These are phyloP conservation scores for Arabidopsis suecica DNA, from an alignment of 345 rosid genomes.

Conservation along the genomic window DNA sequence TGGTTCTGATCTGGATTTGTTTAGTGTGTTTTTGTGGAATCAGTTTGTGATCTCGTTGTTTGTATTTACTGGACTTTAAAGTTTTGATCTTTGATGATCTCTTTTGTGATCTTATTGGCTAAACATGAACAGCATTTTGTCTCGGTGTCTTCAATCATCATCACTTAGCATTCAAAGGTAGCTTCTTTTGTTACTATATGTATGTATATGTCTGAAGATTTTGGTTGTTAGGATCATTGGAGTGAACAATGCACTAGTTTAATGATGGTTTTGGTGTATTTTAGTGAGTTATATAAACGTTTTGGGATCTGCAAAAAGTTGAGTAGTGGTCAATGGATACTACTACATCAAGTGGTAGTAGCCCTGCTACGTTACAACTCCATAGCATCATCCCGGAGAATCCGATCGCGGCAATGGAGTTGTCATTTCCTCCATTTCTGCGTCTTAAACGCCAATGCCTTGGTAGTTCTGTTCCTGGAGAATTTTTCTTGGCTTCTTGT, in stretches of 20 bases:
- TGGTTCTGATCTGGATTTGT: slow-evolving; percentile 40
- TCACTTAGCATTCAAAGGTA: slow-evolving; percentile 32
- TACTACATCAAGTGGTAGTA: slow-evolving; percentile 37
- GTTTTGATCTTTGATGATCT: slow-evolving; percentile 31
- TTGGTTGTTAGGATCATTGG: background rate
- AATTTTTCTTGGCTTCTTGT: slow-evolving; percentile 36
- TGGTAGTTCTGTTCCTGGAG: slow-evolving; percentile 43
- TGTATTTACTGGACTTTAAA: slow-evolving; percentile 2
- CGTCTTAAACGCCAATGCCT: slow-evolving; percentile 37
- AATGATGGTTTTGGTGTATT: slow-evolving; percentile 18
- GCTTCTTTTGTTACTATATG: slow-evolving; percentile 17
- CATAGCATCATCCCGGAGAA: slow-evolving; percentile 35
- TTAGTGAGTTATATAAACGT: slow-evolving; percentile 15
- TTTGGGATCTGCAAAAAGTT: slow-evolving; percentile 28
- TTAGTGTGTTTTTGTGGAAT: background rate
- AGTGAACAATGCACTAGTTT: slow-evolving; percentile 40
- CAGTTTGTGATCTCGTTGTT: slow-evolving; percentile 21
- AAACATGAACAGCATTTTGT: slow-evolving; percentile 32
- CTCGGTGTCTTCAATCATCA: slow-evolving; percentile 2
- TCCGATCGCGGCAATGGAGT: slow-evolving; percentile 19
- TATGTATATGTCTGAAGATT: slow-evolving; percentile 8
- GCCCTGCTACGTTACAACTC: slow-evolving; percentile 37
- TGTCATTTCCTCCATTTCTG: slow-evolving; percentile 28
- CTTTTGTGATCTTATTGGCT: slow-evolving; percentile 35
- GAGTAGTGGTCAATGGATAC: slow-evolving; percentile 45